Evolutionary conservation across 768 basidiomycete genomes (phyloP), one percentile per base, ranked within the genome.

Genomic region (Ramaria sp.): DNA sequence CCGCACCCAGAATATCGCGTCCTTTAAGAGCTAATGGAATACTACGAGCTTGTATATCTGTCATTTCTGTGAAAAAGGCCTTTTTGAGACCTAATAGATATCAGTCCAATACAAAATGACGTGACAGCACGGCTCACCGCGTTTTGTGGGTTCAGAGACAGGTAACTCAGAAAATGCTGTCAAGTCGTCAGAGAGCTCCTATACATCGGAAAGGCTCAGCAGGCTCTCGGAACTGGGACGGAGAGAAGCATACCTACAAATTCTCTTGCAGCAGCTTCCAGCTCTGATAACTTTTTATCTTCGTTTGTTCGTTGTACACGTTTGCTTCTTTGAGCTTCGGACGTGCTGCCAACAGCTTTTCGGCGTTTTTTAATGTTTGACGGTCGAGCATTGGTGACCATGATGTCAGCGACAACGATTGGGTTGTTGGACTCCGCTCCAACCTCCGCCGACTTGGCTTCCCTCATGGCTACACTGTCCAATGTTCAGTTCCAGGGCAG

Each of bases 11-110:
- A 24, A 86, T 76, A 55, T 86, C 84, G 45, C 75, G 74, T 6
- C 79, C 78, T 61, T 78, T 80, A 6, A 86, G 64, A 1, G 82
- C 74, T 7, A 76, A 66, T 0, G 82, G 82, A 25, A 86, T 69
- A 34, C 82, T 76, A 15, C 76, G 70, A 5, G 73, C 67, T 62
- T 86, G 84, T 44, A 86, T 84, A 55, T 91, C 85, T 0, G 94
- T 96, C 78, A 92, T 91, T 20, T 85, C 74, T 41, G 83, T 75
- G 62, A 93, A 96, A 63, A 82, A 91, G 0, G 83, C 81, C 57
- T 88, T 87, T 70, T 88, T 90, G 34, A 98, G 72, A 15, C 93
- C 93, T 90, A 54, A 12, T 20, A 8, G 42, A 39, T 10, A 10
- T 28, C 20, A 44, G 42, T 39, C 7, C 27, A 32, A 27, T 16